Evolutionary conservation across 179 eudicot genomes (phyloP), one percentile per base, ranked within the genome.

Genomic region (Spergularia azorica): DNA sequence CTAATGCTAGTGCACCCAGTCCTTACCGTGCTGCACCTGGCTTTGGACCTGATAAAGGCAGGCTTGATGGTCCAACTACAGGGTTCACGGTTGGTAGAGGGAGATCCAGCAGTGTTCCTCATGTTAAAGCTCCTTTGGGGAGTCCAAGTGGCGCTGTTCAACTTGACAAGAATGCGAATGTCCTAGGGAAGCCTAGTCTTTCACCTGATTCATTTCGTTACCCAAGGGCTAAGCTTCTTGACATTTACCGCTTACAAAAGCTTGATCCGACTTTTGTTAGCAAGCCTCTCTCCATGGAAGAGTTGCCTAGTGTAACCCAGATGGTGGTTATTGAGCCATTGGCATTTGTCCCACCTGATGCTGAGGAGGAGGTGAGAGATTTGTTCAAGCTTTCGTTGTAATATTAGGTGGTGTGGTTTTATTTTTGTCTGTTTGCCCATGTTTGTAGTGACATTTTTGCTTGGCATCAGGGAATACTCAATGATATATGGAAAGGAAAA

Each of bases 41-140:
- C 52, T 95, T 93, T 85, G 95, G 90, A 70, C 86, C 77, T 76
- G 99, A 89, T 79, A 95, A 84, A 74, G 98, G 90, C 70, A 85
- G 83, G 70, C 82, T 72, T 9, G 99, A 95, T 72, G 92, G 84
- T 76, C 82, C 90, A 64, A 82, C 82, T 81, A 73, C 73, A 75
- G 98, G 99, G 43, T 95, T 95, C 82, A 80, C 91, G 56, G 79
- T 85, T 36, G 99, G 99, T 76, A 91, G 99, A 72, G 99, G 99
- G 57, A 90, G 98, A 81, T 87, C 95, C 20, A 76, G 32, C 74
- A 82, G 76, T 72, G 82, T 57, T 56, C 77, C 88, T 56, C n/a
- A 76, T 70, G 70, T 70, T 15, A 88, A 84, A 70, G 84, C 87
- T 80, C 76, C 87, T 1, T 78, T 90, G 74, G 88, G 86, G 8